Base-by-base conservation (phyloP, 202 grass and related monocot species). In the Setaria viridis region DNA sequence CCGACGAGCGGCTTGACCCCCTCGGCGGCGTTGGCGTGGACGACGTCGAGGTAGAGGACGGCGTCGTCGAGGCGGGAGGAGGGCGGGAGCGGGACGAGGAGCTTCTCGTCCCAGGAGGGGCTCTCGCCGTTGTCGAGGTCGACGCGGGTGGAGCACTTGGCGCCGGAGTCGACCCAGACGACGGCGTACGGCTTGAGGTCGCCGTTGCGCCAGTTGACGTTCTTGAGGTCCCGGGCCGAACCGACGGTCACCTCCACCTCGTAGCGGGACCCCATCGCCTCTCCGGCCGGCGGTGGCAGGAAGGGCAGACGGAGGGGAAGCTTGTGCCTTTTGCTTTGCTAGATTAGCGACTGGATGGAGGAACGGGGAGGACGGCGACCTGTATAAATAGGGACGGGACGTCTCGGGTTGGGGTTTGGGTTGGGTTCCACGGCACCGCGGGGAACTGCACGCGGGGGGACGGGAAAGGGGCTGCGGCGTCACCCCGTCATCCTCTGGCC, bases 191-290 rank as follows among this genome's bases (percentile, higher is more conserved):
- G 93, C 72, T 85, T 86, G 9, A 95, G 91, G 13, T 93, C 87
- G 72, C 95, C 95, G 76, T 92, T 53, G 16, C 93, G 93, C 93
- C 95, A 98, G 89, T 98, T 98, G n/a, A 98, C 95, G 85, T 98
- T 98, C 87, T 98, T 95, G 13, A 98, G 92, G 63, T 98, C 90
- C 3, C 90, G 91, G 0, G 89, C 95, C 0, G 89, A 83, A 10
- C 77, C 80, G 10, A 98, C 83, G 0, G 87, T 95, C 0, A 98
- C 54, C 72, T 98, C 89, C 16, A 93, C 85, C 83, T 95, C 95
- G 69, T 95, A 98, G 11, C 85, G 80, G 20, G 93, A 90, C 1
- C 55, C 94, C 82, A 90, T 46, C 43, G 9, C 9, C 43, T 90
- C 8, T 32, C 48, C 4, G 69, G 12, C 43, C 10, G 21, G 20